Evolutionary conservation across 176 grass and related monocot genomes (phyloP), one percentile per base, ranked within the genome.

Genomic region (Triticum turgidum): DNA sequence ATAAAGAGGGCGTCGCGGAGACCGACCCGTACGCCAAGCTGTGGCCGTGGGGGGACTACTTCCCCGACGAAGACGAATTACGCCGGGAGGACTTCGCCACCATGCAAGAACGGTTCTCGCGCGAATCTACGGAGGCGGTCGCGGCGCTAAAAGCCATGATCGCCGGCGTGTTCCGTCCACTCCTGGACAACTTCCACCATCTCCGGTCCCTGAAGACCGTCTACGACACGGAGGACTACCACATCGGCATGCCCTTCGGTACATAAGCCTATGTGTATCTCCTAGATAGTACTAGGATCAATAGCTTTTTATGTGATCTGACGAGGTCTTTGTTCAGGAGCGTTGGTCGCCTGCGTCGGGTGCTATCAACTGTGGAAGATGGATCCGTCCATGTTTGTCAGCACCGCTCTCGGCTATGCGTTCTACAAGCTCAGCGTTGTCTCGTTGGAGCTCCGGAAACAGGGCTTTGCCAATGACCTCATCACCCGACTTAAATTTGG

Each of bases 361-460:
- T 77, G 73, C 29, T 56, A 78, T 17, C 74, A 54, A 21, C 44
- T 85, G 44, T 66, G 75, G 62, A 77, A 29, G 62, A 20, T 14
- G 30, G 42, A 49, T 10, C 73, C 42, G 15, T 22, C 61, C 12
- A 25, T 9, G 45, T 85, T 52, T 63, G 20, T 85, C 5, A 74
- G 67, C 20, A 8, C 30, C 0, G 73, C 14, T 6, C 73, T 85
- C 1, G 73, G 44, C n/a, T 85, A 56, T 13, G 32, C 32, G n/a
- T 85, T 85, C 15, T 85, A 78, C 62, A 85, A 77, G 62, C 83
- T 85, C 32, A 85, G 83, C 13, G 45, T 85, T 14, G 21, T 77
- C 13, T 54, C 83, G 73, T 54, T 30, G 30, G 5, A 68, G 44
- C 30, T 78, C 44, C 52, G 70, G n/a, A 67, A 10, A 18, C 44